Base-by-base conservation (phyloP, 1,139 yeast species). In the Pichia inconspicua region DNA sequence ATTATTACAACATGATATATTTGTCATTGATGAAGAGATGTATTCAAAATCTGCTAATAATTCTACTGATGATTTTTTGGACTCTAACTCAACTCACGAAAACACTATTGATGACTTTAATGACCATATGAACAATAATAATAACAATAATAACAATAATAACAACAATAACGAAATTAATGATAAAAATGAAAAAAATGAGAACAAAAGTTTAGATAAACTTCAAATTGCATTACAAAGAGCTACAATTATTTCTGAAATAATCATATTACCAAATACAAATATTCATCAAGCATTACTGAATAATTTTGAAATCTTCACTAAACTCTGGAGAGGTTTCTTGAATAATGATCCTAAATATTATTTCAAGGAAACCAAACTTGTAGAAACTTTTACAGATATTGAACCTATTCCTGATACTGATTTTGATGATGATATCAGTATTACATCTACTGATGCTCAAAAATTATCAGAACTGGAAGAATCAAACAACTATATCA, bases 251-350 rank as follows among this genome's bases (percentile, higher is more conserved):
- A 56, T 53, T 17, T 56, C 57, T 5, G 64, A 60, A 41, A 54
- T 60, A 4, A 43, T 59, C 40, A 50, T 58, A 14, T 46, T 57
- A 14, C 54, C 57, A 8, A 52, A 51, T 40, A 51, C 59, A 5
- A 51, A 53, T 35, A 50, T 56, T 22, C 54, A 57, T 19, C 52
- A 55, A 17, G 53, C 50, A 37, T 45, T 56, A 34, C 46, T 57
- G 19, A 46, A 51, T 12, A 57, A 55, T 25, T 47, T 49, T 30
- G 54, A 47, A 34, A 50, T 61, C 4, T 45, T 64, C 15, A 47
- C 57, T 2, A 56, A 53, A 42, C 47, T 65, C 2, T 65, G 68
- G 68, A 54, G 63, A 28, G 67, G 66, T 0, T 57, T 64, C 39
- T 42, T 62, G 47, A 58, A 59, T 43, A 51, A 53, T 38, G 59